Percentiles rank a stretch among this genome's conserved stretches.
Evolutionary conservation across 306 rosid genomes (phyloP).

Genomic region (Quercus rubra): DNA sequence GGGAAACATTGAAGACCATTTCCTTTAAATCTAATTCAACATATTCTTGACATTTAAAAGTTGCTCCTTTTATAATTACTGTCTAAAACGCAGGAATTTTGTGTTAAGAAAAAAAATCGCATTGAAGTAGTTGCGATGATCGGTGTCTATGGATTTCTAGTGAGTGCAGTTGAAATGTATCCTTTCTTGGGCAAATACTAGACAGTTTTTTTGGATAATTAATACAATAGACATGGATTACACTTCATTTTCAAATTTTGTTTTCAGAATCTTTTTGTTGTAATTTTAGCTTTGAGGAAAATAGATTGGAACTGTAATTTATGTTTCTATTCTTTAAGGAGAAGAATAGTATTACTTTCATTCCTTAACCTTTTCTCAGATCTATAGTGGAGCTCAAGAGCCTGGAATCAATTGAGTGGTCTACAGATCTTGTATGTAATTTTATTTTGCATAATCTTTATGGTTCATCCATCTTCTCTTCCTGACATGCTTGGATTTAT

Average conservation of each 20-base stretch:
- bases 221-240: not conserved
- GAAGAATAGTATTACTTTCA: slow-evolving; percentile 1
- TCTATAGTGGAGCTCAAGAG: slow-evolving; percentile 46
- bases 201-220: too few species aligned
- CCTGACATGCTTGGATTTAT: not conserved
- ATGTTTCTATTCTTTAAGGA: not conserved
- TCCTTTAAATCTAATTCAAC: not conserved
- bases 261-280: not conserved
- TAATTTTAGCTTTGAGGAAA: not conserved
- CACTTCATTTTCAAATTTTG: not conserved
- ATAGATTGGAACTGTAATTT: not conserved
- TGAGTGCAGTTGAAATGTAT: slow-evolving; percentile 53
- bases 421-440: slow-evolving; percentile 50
- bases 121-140: slow-evolving; percentile 60
- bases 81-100: slow-evolving; percentile 53
- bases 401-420: slow-evolving; percentile 51
- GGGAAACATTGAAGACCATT: not conserved
- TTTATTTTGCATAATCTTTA: not conserved
- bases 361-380: slow-evolving; percentile 37
- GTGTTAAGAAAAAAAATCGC: slow-evolving; percentile 58
- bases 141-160: slow-evolving; percentile 51
- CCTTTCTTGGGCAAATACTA: slow-evolving; percentile 21
- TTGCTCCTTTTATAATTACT: slow-evolving; percentile 5
- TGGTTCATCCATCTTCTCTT: not conserved
- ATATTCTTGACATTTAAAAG: not conserved